Conservation (phyloP, 2,329 filamentous ascomycete species). For the Arthrobotrys pseudoclavata region DNA sequence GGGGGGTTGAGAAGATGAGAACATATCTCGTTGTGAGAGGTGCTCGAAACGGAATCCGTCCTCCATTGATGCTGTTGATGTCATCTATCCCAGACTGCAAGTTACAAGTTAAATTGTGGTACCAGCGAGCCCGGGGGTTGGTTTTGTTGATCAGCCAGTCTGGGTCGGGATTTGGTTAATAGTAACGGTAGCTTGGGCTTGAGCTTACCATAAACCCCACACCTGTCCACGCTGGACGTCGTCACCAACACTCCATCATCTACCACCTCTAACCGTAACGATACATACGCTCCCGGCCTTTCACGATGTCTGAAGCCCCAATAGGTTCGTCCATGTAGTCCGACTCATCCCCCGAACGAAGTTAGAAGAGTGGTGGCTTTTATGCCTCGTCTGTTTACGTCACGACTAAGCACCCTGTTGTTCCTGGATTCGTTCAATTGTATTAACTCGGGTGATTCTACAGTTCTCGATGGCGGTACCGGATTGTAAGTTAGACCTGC, state of each 20-base stretch:
- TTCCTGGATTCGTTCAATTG: not conserved
- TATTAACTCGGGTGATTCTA: not conserved
- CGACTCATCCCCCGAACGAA: not conserved
- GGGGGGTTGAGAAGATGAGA: not conserved
- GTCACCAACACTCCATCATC: conserved; percentile 27
- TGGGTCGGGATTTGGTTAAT: not conserved
- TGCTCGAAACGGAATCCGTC: conserved; percentile 3
- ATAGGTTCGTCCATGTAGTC: conserved; percentile 43
- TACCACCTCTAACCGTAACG: conserved; percentile 1
- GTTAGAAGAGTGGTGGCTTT: not conserved
- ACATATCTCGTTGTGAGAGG: conserved; percentile 29
- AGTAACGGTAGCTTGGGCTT: conserved; percentile 12
- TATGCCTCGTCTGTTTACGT: not conserved
- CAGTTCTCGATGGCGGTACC: conserved; percentile 99
- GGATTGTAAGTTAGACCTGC: conserved; percentile 74
- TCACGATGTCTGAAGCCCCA: conserved; percentile 60
- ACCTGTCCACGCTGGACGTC: conserved; percentile 28
- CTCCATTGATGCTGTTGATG: conserved; percentile 18
- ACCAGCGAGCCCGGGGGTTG: not conserved
- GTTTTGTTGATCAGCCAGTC: not conserved
- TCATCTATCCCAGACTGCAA: not conserved
- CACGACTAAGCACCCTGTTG: not conserved
- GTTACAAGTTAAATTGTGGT: not conserved
- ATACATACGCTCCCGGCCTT: conserved; percentile 10
- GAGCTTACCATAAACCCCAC: conserved; percentile 42